Base-by-base conservation (phyloP, 1,284 basidiomycete genomes). In the Xerocomus minutiporus region DNA sequence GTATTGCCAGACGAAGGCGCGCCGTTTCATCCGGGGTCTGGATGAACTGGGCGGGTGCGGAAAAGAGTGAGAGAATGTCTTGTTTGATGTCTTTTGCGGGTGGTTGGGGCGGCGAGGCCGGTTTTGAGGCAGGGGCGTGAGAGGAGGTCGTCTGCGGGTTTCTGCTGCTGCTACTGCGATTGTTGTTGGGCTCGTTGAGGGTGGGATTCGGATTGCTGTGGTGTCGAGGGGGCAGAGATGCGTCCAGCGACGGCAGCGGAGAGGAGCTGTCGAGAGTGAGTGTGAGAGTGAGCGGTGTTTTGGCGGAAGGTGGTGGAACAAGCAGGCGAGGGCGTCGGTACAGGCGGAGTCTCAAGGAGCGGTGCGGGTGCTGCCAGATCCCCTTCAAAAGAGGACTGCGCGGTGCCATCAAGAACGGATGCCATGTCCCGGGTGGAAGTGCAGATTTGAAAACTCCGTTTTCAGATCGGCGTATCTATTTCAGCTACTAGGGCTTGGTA, bases 41-140 rank as follows among this genome's bases (percentile, higher is more conserved):
- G 51, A 68, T 9, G 15, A 43, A 17, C 40, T 47, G 67, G 11
- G 71, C 58, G 7, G 74, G 60, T 0, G 73, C 55, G 1, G 69
- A 82, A 66, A 92, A 95, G 43, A 95, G 79, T 0, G 89, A 92
- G 38, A 96, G 76, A 61, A 96, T 95, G 60, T 95, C 88, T 55
- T 91, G 81, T 64, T 93, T 94, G 52, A 86, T 78, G 62, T 90
- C 85, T 61, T 88, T 87, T 64, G 77, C 79, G 0, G 78, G 75
- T 23, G 70, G 69, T 25, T 71, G 61, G 6, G 74, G 55, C 8
- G 69, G 53, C 0, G 36, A 2, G 6, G 62, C 48, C 4, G 66
- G 61, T 25, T 71, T 63, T 3, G 74, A 61, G 15, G 75, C 57
- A 34, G 75, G 55, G 0, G 82, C 75, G 59, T 86, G 84, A 83